Evolutionary conservation across 495 filamentous ascomycete genomes (phyloP), one percentile per base, ranked within the genome.

Genomic region (Cercophora newfieldiana): DNA sequence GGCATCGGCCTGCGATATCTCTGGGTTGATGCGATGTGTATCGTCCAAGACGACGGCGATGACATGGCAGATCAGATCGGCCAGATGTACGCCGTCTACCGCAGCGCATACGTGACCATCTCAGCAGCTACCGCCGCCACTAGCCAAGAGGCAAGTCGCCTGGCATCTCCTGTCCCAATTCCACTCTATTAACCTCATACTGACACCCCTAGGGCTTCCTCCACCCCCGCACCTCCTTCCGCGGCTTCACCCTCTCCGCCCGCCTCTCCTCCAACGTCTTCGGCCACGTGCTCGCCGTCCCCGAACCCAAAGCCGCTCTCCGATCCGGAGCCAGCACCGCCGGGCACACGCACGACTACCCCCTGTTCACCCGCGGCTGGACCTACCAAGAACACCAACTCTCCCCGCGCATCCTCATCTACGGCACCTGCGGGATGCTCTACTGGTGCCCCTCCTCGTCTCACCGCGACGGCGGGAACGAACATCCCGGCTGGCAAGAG

Each of bases 1-100:
- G 49, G 59, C 18, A 33, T 75, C 2, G 51, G 47, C 0, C 54
- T 66, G n/a, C 44, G 70, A 0, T 74, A 74, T 48, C 47, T 74
- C 16, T 74, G 72, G 72, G 59, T 74, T 5, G 72, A 75, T 50
- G 60, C 61, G 4, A 62, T 69, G 21, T 73, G 71, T 61, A 75
- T 75, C 48, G 30, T 72, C 30, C 65, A 71, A 49, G 70, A 72
- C 2, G 61, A 69, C 18, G 33, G 28, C 7, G 7, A 49, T 0
- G 68, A 69, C 21, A 50, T 22, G 47, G 54, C 33, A 2, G 48
- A 59, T 24, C 48, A 69, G 1, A 55, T 53, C 6, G 58, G 55
- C 7, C 49, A 66, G n/a, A 69, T 69, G 64, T 18, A 37, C 6
- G 25, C 51, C 16, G 54, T 69, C 3, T 69, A 69, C 33, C 65